Evolutionary conservation across 306 rosid species (phyloP), one percentile per base, ranked within the genome.

Genomic region (Rosa rugosa): DNA sequence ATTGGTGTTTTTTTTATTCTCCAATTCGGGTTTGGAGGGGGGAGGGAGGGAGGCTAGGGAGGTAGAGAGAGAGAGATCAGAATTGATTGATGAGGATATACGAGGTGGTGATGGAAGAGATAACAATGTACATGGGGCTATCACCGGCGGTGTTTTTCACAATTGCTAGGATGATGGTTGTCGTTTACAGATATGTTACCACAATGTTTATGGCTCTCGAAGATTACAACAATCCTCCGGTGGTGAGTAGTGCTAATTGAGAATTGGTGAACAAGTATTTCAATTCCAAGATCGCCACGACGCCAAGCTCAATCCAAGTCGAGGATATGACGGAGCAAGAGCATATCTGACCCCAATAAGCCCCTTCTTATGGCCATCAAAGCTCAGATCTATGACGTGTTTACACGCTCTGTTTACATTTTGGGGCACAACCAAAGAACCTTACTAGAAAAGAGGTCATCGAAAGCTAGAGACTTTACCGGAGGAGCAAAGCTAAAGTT

Each of bases 81-180:
- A 51, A 0, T 51, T 51, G 5, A 5, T 11, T 2, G 38, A 91
- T 93, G 96, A 86, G 80, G 63, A 27, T 91, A 1, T 83, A 82
- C 84, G 27, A 83, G 20, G 84, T 38, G 31, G 60, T 83, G 17
- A 87, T 85, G 92, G 97, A 91, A 8, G 93, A 81, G 80, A 83
- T 93, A 23, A 62, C 84, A 11, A 42, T 22, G 44, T 82, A 77
- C 80, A 91, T 93, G 1, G 98, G 97, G 2, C 84, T 93, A 9
- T 86, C 98, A 0, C 98, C 98, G 31, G 36, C 85, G 8, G 97
- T 93, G 25, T 91, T 91, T 88, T 90, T 93, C 87, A 87, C 98
- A 75, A 82, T 93, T 71, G 44, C 81, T 1, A 85, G 82, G 20
- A 83, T 89, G 76, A 86, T 90, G 93, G 72, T 85, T 20, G 77